Conservation (phyloP, 805 yeast genomes). For the Middelhovenomyces tepae region DNA sequence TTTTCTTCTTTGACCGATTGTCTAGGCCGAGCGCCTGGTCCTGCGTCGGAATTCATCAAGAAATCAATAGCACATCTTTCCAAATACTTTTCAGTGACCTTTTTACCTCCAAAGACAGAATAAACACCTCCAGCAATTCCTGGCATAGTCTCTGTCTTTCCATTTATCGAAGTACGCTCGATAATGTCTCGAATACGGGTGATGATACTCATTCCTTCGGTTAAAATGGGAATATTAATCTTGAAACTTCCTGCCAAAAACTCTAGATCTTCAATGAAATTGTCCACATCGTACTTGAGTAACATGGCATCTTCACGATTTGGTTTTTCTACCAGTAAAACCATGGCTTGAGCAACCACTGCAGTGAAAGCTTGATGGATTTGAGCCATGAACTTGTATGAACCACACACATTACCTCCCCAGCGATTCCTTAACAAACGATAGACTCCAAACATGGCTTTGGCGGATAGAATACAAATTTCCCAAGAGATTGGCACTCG, state of each 20-base stretch:
- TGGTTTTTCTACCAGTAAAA: conserved; percentile 19
- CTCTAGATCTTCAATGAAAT: background rate
- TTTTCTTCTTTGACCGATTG: too few relatives aligned
- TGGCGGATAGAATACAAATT: background rate
- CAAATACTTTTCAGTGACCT: conserved; percentile 25
- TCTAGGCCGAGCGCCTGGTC: too few relatives aligned
- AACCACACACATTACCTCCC: conserved; percentile 11
- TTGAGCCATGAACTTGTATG: conserved; percentile 25
- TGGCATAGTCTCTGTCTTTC: background rate
- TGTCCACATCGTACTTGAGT: conserved; percentile 5
- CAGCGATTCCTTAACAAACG: background rate
- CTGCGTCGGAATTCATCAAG: conserved; percentile 2
- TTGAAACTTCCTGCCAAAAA: background rate
- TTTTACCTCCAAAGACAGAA: conserved; percentile 26
- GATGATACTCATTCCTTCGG: background rate
- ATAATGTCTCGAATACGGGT: background rate
- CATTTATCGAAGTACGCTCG: background rate
- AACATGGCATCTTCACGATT: background rate
- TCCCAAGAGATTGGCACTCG: conserved; percentile 18
- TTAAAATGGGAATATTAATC: background rate
- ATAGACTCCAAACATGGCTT: background rate
- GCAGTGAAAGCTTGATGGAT: conserved; percentile 29
- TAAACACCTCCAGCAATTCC: conserved; percentile 17
- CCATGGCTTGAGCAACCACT: conserved; percentile 27
- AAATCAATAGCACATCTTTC: conserved; percentile 23